phyloP scores from a whole-genome alignment of 352 stramenopile species.

The Phytopythium delawarense region DNA sequence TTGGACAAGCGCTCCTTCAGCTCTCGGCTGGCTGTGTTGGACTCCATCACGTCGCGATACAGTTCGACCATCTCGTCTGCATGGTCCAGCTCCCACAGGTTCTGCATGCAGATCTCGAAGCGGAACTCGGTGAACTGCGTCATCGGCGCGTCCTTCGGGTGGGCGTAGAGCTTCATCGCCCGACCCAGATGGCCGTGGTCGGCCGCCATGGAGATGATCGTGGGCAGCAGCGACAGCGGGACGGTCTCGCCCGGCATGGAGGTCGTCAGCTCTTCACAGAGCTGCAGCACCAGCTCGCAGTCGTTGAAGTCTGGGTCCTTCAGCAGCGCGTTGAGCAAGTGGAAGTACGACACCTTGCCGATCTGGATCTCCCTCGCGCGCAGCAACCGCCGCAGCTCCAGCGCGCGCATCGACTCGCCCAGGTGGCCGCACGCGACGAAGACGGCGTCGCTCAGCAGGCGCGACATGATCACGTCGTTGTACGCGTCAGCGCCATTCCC shows the following conservation, averaged over 20 bases:
- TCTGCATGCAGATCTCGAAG: slow-evolving; percentile 67
- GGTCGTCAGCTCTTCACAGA: slow-evolving; percentile 51
- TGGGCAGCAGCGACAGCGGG: slow-evolving; percentile 49
- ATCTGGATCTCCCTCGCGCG: slow-evolving; percentile 23
- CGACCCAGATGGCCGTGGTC: slow-evolving; percentile 45
- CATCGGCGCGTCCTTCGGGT: slow-evolving; percentile 33
- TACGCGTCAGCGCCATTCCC: not conserved
- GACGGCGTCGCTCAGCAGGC: slow-evolving; percentile 40
- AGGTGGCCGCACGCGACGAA: slow-evolving; percentile 49
- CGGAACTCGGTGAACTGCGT: slow-evolving; percentile 45
- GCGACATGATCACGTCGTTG: slow-evolving; percentile 28
- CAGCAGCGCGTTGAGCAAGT: slow-evolving; percentile 50
- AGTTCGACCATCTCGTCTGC: slow-evolving; percentile 49
- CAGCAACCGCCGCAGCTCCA: slow-evolving; percentile 37
- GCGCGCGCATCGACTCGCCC: slow-evolving; percentile 21
- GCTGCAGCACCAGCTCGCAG: slow-evolving; percentile 43
- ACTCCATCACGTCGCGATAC: slow-evolving; percentile 46
- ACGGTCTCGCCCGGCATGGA: slow-evolving; percentile 30
- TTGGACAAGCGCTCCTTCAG: slow-evolving; percentile 63
- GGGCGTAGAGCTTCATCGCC: slow-evolving; percentile 62
- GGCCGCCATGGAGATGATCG: slow-evolving; percentile 53
- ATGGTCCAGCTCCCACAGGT: slow-evolving; percentile 39
- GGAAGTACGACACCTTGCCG: slow-evolving; percentile 54
- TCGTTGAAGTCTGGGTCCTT: slow-evolving; percentile 41
- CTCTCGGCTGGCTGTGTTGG: slow-evolving; percentile 23